Evolutionary conservation across 2,329 filamentous ascomycete species (phyloP).

Genomic region (Fusarium udum): DNA sequence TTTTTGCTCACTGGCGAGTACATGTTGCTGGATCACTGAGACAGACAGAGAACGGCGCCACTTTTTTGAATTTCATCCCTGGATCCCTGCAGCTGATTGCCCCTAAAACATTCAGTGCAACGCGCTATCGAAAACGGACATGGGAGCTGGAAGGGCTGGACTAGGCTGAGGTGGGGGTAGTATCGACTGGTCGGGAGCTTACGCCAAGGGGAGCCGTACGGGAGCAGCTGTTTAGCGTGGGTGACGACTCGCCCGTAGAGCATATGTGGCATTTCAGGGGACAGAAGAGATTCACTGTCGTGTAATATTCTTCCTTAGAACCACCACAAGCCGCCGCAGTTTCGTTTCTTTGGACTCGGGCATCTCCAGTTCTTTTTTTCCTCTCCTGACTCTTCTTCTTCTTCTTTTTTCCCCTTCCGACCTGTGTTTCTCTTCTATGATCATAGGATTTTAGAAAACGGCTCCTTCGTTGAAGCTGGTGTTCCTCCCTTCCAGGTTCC

Average conservation of each 20-base stretch:
- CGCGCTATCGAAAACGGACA: slow-evolving; percentile 26
- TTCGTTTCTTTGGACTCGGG: slow-evolving; percentile 38
- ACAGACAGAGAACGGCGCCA: neutral
- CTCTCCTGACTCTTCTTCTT: slow-evolving; percentile 20
- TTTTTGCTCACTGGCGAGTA: neutral
- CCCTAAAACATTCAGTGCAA: slow-evolving; percentile 37
- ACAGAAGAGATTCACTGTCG: slow-evolving; percentile 25
- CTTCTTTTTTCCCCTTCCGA: slow-evolving; percentile 18
- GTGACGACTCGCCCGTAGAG: slow-evolving; percentile 31
- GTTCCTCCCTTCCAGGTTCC: slow-evolving; percentile 35
- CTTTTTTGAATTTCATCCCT: neutral
- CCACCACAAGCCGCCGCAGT: slow-evolving; percentile 32
- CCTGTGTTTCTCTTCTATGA: slow-evolving; percentile 25
- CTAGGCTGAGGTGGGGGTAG: slow-evolving; percentile 37
- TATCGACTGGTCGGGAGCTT: slow-evolving; percentile 37
- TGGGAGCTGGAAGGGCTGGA: slow-evolving; percentile 28
- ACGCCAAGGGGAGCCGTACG: slow-evolving; percentile 30
- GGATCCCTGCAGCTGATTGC: slow-evolving; percentile 35
- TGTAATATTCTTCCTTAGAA: slow-evolving; percentile 38
- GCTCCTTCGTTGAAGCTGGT: slow-evolving; percentile 35
- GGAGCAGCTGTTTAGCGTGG: slow-evolving; percentile 33
- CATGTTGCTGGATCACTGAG: fast-evolving
- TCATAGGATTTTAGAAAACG: slow-evolving; percentile 40
- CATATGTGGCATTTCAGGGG: slow-evolving; percentile 48
- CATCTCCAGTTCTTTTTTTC: slow-evolving; percentile 22